Base-by-base conservation (phyloP, 2,329 filamentous ascomycete genomes). In the Colletotrichum gigasporum region DNA sequence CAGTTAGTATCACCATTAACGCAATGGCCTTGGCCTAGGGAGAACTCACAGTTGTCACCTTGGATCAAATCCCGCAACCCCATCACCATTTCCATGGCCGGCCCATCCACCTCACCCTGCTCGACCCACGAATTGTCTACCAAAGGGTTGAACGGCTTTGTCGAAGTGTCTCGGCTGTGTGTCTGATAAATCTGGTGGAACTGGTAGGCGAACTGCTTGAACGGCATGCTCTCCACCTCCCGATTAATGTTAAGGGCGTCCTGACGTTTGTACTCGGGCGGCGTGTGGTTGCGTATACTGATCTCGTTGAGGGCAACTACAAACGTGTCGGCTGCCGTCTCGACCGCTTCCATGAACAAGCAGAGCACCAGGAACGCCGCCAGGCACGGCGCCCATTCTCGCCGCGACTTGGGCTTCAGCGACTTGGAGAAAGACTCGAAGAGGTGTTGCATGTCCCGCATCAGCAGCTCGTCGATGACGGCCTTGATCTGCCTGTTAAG, bases 181-280 rank as follows among this genome's bases (percentile, higher is more conserved):
- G 85, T 87, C 76, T 87, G 84, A 69, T 86, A 88, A 59, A 86
- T 79, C 70, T 86, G 81, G 72, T 88, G 85, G 71, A 88, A 88
- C 73, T 87, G 85, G 67, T 84, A 86, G 3, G 83, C 83, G 69
- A 88, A 87, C 73, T 88, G 85, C 73, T 82, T 84, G 70, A 88
- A 88, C 1, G 85, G 85, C 76, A 87, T 76, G 68, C 86, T 85
- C 71, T 88, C 85, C 47, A 88, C 78, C 70, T 85, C 82, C 28
- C 73, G 73, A 74, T 82, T 85, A 28, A 83, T 74, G 6, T 75
- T 74, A 44, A 85, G 74, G n/a, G 82, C 84, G 30, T 80, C 77
- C 6, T 73, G 74, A 39, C 82, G 79, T 58, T 75, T 73, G 70
- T 77, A 80, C 69, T 71, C 71, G 6, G 78, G 75, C 24, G 73